Evolutionary conservation across 208 protist species (phyloP).

Genomic region (Crithidia acanthocephali): DNA sequence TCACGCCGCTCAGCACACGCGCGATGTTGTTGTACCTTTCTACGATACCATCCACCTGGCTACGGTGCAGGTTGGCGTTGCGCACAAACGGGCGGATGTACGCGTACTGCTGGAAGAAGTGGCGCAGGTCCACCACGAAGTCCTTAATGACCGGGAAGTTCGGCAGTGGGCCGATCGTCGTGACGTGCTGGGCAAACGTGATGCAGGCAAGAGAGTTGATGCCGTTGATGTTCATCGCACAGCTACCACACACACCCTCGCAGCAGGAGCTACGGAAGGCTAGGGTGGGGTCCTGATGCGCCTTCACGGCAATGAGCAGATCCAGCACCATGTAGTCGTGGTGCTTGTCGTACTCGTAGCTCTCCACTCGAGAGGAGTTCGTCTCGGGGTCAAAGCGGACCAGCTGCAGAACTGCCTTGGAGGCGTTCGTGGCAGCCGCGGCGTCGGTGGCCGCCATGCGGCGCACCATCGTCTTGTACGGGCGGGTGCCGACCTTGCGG

Average conservation of each 20-base stretch:
- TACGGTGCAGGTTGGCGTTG: conserved; percentile 86
- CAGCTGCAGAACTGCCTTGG: conserved; percentile 84
- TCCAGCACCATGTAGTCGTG: conserved; percentile 95
- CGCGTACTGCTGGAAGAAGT: conserved; percentile 93
- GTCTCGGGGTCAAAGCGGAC: conserved; percentile 88
- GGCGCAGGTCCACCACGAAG: conserved; percentile 89
- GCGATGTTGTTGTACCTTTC: conserved; percentile 76
- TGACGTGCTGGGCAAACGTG: conserved; percentile 84
- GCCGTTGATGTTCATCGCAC: conserved; percentile 95
- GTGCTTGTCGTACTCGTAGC: conserved; percentile 91
- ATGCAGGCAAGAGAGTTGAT: conserved; percentile 94
- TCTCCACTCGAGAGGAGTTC: conserved; percentile 87
- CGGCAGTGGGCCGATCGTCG: conserved; percentile 85
- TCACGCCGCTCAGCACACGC: conserved; percentile 67
- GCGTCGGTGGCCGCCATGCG: conserved; percentile 66
- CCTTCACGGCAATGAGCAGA: conserved; percentile 90
- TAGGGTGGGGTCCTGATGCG: conserved; percentile 91
- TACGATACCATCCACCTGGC: conserved; percentile 79
- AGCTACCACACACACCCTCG: conserved; percentile 94
- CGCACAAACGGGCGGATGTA: conserved; percentile 91
- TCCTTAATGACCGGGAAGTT: conserved; percentile 94
- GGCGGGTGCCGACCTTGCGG: conserved; percentile 63
- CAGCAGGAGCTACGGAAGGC: conserved; percentile 92
- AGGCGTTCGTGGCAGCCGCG: conserved; percentile 29
- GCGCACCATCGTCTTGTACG: conserved; percentile 85